Evolutionary conservation across 75 land plant genomes (phyloP), one percentile per base, ranked within the genome.

Genomic region (Ceratopteris richardii): DNA sequence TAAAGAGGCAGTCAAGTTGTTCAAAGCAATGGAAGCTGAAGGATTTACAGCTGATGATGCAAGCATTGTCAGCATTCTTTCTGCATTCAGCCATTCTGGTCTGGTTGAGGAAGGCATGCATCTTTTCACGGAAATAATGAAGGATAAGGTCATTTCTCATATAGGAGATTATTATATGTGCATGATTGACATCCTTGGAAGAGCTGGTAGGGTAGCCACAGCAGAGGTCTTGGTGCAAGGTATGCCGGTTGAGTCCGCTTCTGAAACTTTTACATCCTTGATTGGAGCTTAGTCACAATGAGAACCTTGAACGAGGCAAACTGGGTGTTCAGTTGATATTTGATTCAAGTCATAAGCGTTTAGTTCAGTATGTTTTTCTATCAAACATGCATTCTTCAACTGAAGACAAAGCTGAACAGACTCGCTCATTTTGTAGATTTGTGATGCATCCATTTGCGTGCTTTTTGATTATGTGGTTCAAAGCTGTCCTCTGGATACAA

Each of bases 61-160:
- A 17, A 46, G 18, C 22, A 5, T 46, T 14, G 50, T 46, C 17
- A 46, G 50, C 50, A 46, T 46, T 46, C 50, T 46, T 46, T 4
- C 50, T 46, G 50, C 22, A 46, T 46, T 5, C 50, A 46, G 50
- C 14, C 50, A 46, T 46, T 46, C 50, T 46, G 50, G 50, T 46
- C 14, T 46, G 22, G 22, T 46, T 5, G 50, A 46, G 3, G 50
- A 46, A 46, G 50, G 22, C 3, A 18, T 5, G 4, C 22, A 5
- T 21, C 22, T 18, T 21, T 46, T 46, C 14, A 46, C 50, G 4
- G 3, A 21, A 17, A 46, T 46, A 14, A 21, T 46, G 17, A 18
- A n/a, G 22, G 17, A 21, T 17, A 2, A 14, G 2, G 17, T 2
- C 22, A 21, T 4, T 14, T 46, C 22, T n/a, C 50, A 5, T 14